Evolutionary conservation across 1,139 yeast genomes (phyloP).

Genomic region (Arxiozyma slooffiae): DNA sequence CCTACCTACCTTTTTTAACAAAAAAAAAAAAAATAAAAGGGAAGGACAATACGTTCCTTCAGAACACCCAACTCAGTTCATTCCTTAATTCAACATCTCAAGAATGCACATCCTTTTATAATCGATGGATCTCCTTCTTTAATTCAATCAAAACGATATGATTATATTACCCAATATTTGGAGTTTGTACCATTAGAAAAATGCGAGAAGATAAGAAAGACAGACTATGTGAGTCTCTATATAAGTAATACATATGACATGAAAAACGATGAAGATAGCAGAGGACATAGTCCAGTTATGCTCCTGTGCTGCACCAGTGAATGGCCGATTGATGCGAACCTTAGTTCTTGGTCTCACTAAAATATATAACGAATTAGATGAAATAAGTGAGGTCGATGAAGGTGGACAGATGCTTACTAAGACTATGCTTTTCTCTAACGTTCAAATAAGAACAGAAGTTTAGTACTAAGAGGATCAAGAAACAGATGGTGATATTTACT

Average conservation of each 20-base stretch:
- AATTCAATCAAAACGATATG: conserved; percentile 10
- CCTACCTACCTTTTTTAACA: too few species aligned
- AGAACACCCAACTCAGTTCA: neutral
- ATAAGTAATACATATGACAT: conserved; percentile 25
- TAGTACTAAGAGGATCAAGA: conserved; percentile 29
- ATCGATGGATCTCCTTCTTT: conserved; percentile 18
- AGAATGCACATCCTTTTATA: conserved; percentile 12
- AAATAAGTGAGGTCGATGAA: conserved; percentile 2
- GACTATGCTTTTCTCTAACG: conserved; percentile 30
- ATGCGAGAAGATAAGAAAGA: conserved; percentile 22
- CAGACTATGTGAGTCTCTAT: conserved; percentile 26
- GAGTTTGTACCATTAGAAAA: conserved; percentile 24
- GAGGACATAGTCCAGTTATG: conserved; percentile 21
- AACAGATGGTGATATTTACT: conserved; percentile 40
- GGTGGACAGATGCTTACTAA: conserved; percentile 14
- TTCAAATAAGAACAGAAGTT: conserved; percentile 29
- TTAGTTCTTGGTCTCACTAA: conserved; percentile 7
- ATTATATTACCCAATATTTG: conserved; percentile 17
- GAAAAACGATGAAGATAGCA: conserved; percentile 19
- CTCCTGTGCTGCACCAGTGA: conserved; percentile 22
- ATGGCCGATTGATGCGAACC: conserved; percentile 7
- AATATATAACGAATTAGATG: conserved; percentile 2
- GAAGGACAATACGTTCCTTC: neutral
- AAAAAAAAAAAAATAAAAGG: too few species aligned
- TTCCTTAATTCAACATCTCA: conserved; percentile 7